Evolutionary conservation across 2,329 filamentous ascomycete species (phyloP).

Genomic region (Xylariaceae sp.): DNA sequence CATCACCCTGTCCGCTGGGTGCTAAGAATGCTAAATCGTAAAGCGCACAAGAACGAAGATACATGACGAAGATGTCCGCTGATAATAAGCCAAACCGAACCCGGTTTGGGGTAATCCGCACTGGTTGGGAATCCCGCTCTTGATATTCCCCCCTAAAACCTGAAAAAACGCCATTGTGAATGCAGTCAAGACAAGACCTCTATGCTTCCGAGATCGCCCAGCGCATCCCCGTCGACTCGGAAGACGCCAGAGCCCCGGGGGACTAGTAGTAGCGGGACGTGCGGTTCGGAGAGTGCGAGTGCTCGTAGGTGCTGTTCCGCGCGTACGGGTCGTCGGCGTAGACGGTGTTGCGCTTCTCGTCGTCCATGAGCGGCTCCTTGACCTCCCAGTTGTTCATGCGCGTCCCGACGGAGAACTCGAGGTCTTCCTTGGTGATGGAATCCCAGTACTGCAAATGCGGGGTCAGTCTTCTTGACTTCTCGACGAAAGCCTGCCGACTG

Average conservation of each 20-base stretch:
- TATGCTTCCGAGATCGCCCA: too few relatives aligned
- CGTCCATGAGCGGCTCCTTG: constrained; percentile 79
- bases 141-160: too few relatives aligned
- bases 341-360: constrained; percentile 65
- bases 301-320: constrained; percentile 36
- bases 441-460: constrained; percentile 75
- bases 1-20: constrained; percentile 2
- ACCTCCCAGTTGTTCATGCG: constrained; percentile 98
- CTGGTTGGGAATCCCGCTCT: too few relatives aligned
- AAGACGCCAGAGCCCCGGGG: too few relatives aligned
- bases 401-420: constrained; percentile 94
- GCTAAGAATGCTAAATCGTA: not conserved
- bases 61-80: too few relatives aligned
- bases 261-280: constrained; percentile 27
- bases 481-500: constrained; percentile 5
- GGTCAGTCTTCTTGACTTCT: too few relatives aligned
- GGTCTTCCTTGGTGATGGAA: constrained; percentile 94
- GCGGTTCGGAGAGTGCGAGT: constrained; percentile 36
- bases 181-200: too few relatives aligned
- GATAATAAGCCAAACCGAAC: too few relatives aligned
- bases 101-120: too few relatives aligned
- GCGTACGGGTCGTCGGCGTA: constrained; percentile 62
- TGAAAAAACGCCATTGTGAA: too few relatives aligned
- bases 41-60: too few relatives aligned
- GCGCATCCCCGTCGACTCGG: too few relatives aligned